Evolutionary conservation across 495 filamentous ascomycete species (phyloP), one percentile per base, ranked within the genome.

Genomic region (Xylaria intraflava): DNA sequence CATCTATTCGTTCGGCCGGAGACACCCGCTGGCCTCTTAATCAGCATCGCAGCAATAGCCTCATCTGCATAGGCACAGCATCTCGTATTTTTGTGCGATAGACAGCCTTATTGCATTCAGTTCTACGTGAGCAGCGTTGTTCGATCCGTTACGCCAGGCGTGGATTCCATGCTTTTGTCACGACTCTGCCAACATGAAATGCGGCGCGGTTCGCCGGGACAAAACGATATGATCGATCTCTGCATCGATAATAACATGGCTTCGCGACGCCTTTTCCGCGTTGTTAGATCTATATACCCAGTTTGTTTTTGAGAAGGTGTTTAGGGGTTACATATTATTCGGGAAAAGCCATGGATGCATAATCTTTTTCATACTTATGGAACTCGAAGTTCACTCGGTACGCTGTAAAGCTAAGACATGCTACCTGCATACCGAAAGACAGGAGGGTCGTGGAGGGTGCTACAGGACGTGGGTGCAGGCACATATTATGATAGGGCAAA

Each of bases 271-370:
- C 64, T 62, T 58, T 58, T 66, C 72, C 62, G 72, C 70, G 53
- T 67, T 69, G 58, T 68, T 64, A 52, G 60, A 70, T 66, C 59
- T 64, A 71, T 71, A 73, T 74, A 74, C 69, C 69, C 71, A 57
- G 62, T 49, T 57, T 60, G 60, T 56, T 55, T 59, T 47, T 46
- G 41, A 53, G 56, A 52, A 61, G 58, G 62, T 65, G 60, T 65
- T 68, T 64, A 43, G 61, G 56, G 29, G 53, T 35, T 47, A n/a
- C 43, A 45, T 58, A 53, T 38, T 43, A 50, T 44, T 56, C 54
- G 61, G 64, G 67, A 66, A 64, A 65, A 64, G 61, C 55, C 41
- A 51, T 67, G 65, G 41, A 50, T 53, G 55, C 65, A 62, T 69
- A 62, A 64, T 64, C 57, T 49, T 19, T 49, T 58, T 56, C 33